Percentiles rank a stretch among this genome's conserved stretches.
Conservation (phyloP, 2,329 filamentous ascomycete species). For the Epichloe gansuensis region DNA sequence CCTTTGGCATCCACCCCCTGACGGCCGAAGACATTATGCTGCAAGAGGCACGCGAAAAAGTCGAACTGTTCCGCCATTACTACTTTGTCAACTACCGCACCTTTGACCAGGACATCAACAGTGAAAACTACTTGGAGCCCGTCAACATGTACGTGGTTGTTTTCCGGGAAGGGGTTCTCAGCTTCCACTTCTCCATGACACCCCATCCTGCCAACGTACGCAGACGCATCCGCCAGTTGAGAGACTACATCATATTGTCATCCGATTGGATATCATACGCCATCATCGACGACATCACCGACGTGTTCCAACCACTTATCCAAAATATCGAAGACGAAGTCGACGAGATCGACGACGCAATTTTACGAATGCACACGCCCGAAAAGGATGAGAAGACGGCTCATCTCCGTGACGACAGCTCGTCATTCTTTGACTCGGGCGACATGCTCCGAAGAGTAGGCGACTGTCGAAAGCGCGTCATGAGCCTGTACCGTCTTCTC, state of each 20-base stretch:
- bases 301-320: constrained; percentile 87
- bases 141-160: constrained; percentile 97
- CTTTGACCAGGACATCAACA: constrained; percentile 87
- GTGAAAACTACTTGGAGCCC: constrained; percentile 81
- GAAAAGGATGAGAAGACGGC: constrained; percentile 33
- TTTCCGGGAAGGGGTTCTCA: constrained; percentile 88
- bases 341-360: constrained; percentile 89
- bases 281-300: constrained; percentile 95
- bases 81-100: constrained; percentile 98
- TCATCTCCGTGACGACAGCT: constrained; percentile 32
- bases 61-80: constrained; percentile 93
- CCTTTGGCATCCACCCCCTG: constrained; percentile 90
- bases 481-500: constrained; percentile 82
- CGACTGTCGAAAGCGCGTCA: constrained; percentile 92
- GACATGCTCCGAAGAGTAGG: constrained; percentile 91
- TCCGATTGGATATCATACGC: constrained; percentile 98
- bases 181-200: constrained; percentile 93
- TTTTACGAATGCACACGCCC: constrained; percentile 65
- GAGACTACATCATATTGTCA: constrained; percentile 83
- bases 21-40: constrained; percentile 96
- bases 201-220: constrained; percentile 95
- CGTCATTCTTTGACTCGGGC: constrained; percentile 33
- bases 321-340: constrained; percentile 91
- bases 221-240: constrained; percentile 79
- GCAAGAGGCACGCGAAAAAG: constrained; percentile 94